phyloP scores from a whole-genome alignment of 2,329 filamentous ascomycete species.

The Ascochyta koolunga region DNA sequence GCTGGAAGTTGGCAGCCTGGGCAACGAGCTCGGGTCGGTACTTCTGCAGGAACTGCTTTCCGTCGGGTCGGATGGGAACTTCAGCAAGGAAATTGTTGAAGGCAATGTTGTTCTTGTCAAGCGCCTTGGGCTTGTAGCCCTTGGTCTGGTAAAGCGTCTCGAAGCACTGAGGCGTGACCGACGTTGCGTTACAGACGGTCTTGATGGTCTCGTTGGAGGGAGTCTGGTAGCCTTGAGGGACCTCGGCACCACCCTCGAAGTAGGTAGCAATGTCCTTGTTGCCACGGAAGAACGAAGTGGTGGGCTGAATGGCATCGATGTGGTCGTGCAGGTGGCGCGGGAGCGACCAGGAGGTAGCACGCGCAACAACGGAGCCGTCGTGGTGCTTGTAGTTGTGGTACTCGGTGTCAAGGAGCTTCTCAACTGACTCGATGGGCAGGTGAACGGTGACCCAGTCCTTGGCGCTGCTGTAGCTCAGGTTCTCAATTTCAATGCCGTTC shows the following conservation, averaged over 20 bases:
- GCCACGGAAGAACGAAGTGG: constrained; percentile 60
- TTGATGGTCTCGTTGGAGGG: constrained; percentile 42
- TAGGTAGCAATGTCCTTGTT: constrained; percentile 33
- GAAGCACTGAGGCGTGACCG: constrained; percentile 61
- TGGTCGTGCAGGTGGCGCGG: constrained; percentile 63
- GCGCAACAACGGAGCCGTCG: constrained; percentile 59
- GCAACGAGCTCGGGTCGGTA: constrained; percentile 60
- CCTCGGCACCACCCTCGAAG: constrained; percentile 26
- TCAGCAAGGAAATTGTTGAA: constrained; percentile 59
- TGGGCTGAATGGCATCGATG: constrained; percentile 66
- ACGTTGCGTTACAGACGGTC: constrained; percentile 57
- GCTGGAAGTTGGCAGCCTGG: constrained; percentile 61
- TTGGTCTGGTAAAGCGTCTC: constrained; percentile 61
- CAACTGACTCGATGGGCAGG: constrained; percentile 58
- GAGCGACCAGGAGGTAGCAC: constrained; percentile 64
- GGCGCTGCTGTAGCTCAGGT: constrained; percentile 56
- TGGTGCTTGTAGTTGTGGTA: constrained; percentile 59
- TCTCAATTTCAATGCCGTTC: constrained; percentile 57
- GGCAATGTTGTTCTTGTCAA: constrained; percentile 53
- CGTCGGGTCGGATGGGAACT: constrained; percentile 60
- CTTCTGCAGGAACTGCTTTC: constrained; percentile 60
- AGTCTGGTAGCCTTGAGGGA: constrained; percentile 35
- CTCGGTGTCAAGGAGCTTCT: constrained; percentile 59
- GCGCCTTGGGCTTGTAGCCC: constrained; percentile 56
- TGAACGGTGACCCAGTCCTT: constrained; percentile 64